Percentiles rank a stretch among this genome's conserved stretches.
These are phyloP conservation scores for Solanum chiquidenum DNA, from an alignment of 257 asterid genomes.

Conservation along the genomic window DNA sequence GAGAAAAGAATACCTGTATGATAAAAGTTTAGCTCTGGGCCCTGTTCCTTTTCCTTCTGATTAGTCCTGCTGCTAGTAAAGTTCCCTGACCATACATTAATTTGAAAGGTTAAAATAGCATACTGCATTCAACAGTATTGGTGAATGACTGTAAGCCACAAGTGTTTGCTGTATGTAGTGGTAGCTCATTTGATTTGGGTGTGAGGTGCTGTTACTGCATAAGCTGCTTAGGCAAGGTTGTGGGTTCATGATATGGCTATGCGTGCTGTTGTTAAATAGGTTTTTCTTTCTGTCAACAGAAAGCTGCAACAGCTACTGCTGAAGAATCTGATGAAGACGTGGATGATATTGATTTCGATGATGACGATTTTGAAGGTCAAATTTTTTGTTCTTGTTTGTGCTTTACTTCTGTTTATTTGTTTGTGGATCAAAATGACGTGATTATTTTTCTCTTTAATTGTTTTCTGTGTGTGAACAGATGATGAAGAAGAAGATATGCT, in stretches of 20 bases:
- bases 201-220: background rate
- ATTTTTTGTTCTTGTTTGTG: background rate
- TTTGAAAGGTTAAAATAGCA: background rate
- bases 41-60: background rate
- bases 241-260: background rate
- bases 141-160: background rate
- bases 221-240: background rate
- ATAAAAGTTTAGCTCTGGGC: background rate
- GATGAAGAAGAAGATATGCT: constrained; percentile 97
- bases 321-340: constrained; percentile 68
- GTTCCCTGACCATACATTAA: background rate
- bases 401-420: background rate
- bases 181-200: background rate
- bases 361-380: constrained; percentile 78
- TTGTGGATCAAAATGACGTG: background rate
- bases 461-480: constrained; percentile 16
- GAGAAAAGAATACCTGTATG: background rate
- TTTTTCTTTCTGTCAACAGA: constrained; percentile 35
- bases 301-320: constrained; percentile 50
- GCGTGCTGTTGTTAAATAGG: background rate
- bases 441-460: background rate
- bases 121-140: background rate
- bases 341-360: constrained; percentile 86
- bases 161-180: background rate
- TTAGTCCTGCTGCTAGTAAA: background rate